A percentile compares a stretch with the other conserved stretches of the same genome.
These are phyloP conservation scores for Russula compacta DNA, from an alignment of 768 basidiomycete genomes.

Conservation along the genomic window DNA sequence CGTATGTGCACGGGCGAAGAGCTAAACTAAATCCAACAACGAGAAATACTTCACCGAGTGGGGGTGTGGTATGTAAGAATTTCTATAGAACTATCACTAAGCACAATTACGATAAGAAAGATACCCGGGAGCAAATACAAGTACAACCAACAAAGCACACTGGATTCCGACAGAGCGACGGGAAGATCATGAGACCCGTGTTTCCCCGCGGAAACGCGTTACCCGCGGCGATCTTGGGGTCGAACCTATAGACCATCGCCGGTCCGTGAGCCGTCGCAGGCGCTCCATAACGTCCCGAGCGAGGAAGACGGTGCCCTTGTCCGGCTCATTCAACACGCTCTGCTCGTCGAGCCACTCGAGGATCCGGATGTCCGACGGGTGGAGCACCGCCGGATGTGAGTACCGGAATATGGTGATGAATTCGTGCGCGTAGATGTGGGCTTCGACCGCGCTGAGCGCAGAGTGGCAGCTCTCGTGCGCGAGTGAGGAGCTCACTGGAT, in stretches of 20 bases:
- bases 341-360: conserved; percentile 27
- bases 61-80: neutral
- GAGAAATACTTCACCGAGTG: neutral
- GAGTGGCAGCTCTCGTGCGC: conserved; percentile 20
- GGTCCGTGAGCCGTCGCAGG: conserved; percentile 25
- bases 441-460: conserved; percentile 27
- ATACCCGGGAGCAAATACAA: conserved; percentile 3
- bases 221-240: neutral
- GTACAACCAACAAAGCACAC: neutral
- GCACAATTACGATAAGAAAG: neutral
- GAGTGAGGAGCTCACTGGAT: conserved; percentile 12
- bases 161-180: neutral
- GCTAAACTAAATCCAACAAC: neutral
- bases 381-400: conserved; percentile 28
- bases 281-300: conserved; percentile 29
- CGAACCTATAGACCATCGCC: conserved; percentile 5
- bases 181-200: neutral
- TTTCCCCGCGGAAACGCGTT: neutral
- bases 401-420: conserved; percentile 34
- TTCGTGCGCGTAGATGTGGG: conserved; percentile 30
- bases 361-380: conserved; percentile 30
- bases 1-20: too few species aligned
- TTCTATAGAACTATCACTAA: neutral
- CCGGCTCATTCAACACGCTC: conserved; percentile 27
- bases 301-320: conserved; percentile 30